phyloP scores from a whole-genome alignment of 2,329 filamentous ascomycete genomes.

The Ophiocordyceps unilateralis region DNA sequence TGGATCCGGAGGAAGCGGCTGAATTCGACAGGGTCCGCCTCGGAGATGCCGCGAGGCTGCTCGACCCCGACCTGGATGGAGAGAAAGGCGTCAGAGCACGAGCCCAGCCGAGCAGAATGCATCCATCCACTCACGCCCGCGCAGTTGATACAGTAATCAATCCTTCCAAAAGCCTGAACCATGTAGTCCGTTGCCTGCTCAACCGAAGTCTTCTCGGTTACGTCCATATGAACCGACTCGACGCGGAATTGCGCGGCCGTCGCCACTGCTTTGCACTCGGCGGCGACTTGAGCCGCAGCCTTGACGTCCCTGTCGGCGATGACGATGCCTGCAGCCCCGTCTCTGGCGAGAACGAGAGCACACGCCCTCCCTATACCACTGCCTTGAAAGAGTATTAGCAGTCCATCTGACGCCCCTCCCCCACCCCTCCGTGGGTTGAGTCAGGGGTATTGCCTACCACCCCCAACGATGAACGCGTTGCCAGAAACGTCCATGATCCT shows the following conservation, averaged over 20 bases:
- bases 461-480: background rate
- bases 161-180: constrained; percentile 3
- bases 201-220: constrained; percentile 4
- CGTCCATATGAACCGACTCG: constrained; percentile 2
- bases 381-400: background rate
- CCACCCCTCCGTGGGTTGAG: too few relatives aligned
- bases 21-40: constrained; percentile 3
- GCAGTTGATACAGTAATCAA: constrained; percentile 7
- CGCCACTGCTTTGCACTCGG: constrained; percentile 3
- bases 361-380: constrained; percentile 4
- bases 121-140: constrained; percentile 3
- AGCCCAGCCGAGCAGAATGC: background rate
- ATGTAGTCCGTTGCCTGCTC: constrained; percentile 1
- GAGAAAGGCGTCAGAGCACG: background rate
- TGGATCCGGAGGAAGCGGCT: constrained; percentile 3
- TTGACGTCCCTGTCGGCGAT: constrained; percentile 4
- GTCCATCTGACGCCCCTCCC: background rate
- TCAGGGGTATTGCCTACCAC: background rate
- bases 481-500: background rate
- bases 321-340: constrained; percentile 3
- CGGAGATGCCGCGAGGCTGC: constrained; percentile 1
- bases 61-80: background rate
- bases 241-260: constrained; percentile 2
- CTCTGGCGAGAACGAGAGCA: constrained; percentile 4
- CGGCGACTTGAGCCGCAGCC: constrained; percentile 1